Evolutionary conservation across 1,284 basidiomycete genomes (phyloP), one percentile per base, ranked within the genome.

Genomic region (Porodaedalea pini): DNA sequence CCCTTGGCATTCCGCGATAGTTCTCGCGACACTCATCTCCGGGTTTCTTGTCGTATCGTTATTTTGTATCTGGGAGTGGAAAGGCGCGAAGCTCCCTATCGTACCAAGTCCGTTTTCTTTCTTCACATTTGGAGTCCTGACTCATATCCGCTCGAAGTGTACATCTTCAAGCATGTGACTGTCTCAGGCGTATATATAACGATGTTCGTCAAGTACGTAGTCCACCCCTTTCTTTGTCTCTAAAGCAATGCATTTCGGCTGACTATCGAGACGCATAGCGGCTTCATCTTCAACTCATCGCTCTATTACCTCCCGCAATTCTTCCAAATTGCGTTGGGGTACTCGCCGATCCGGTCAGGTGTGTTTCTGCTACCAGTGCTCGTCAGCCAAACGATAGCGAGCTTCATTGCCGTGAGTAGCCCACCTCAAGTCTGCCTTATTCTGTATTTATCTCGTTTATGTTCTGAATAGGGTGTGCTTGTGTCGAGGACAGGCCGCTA

Each of bases 11-110:
- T 88, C 86, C 0, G 76, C 82, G 0, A 71, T 81, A 0, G 83
- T 90, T 11, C 70, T 90, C 17, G 85, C 76, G 0, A 81, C 85
- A 0, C 69, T 91, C 1, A 69, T 80, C 45, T 77, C 82, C 0
- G 86, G 88, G 0, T 61, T 82, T 10, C 61, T 80, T 2, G 74
- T 87, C 1, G 69, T 83, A 8, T 70, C 65, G 0, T 56, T 86
- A 1, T 92, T 91, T 68, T 79, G 86, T 51, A 51, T 85, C 15
- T 88, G 86, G 77, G 89, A 92, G 70, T 85, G 83, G 78, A 85
- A 82, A 65, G 75, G 83, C 0, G 84, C 87, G 0, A 71, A 70
- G 37, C 74, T 91, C 5, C 87, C 88, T 0, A 85, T 88, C 49
- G 77, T 88, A 1, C 86, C 86, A 4, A 82, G 85, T 84, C 65